A percentile compares a stretch with the other conserved stretches of the same genome.
These are phyloP conservation scores for Fusarium sarcochroum DNA, from an alignment of 2,329 filamentous ascomycete genomes.

Conservation along the genomic window DNA sequence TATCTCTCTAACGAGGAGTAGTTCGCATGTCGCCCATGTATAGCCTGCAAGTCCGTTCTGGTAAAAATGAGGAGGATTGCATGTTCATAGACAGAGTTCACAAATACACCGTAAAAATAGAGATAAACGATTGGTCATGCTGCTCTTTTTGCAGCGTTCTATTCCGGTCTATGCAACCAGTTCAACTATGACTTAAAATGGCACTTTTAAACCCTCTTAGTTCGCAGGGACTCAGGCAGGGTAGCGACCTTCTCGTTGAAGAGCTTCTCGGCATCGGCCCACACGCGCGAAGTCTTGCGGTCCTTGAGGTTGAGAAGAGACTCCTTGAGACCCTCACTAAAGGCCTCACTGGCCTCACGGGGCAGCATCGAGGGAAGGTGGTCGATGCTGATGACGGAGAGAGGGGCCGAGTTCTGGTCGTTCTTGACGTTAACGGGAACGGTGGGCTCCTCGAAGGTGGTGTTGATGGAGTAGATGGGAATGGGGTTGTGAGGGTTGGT, in stretches of 20 bases:
- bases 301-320: conserved; percentile 84
- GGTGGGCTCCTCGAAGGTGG: conserved; percentile 90
- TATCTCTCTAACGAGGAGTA: too few species aligned
- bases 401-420: conserved; percentile 64
- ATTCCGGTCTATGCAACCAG: conserved; percentile 33
- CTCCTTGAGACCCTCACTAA: conserved; percentile 83
- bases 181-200: conserved; percentile 8
- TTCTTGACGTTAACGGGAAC: conserved; percentile 76
- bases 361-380: conserved; percentile 88
- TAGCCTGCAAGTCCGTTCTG: background rate
- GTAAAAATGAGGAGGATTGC: too few species aligned
- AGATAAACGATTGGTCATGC: conserved; percentile 1
- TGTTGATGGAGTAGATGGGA: conserved; percentile 87
- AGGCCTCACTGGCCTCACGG: conserved; percentile 88
- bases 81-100: background rate
- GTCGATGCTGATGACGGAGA: conserved; percentile 90
- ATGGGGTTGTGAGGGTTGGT: conserved; percentile 79
- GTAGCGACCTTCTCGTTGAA: conserved; percentile 82
- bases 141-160: conserved; percentile 21
- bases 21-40: background rate
- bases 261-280: conserved; percentile 85
- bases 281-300: conserved; percentile 80
- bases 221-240: conserved; percentile 44
- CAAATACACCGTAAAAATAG: background rate
- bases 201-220: conserved; percentile 43